phyloP scores from a whole-genome alignment of 2,329 filamentous ascomycete species.

The Shiraia bambusicola region DNA sequence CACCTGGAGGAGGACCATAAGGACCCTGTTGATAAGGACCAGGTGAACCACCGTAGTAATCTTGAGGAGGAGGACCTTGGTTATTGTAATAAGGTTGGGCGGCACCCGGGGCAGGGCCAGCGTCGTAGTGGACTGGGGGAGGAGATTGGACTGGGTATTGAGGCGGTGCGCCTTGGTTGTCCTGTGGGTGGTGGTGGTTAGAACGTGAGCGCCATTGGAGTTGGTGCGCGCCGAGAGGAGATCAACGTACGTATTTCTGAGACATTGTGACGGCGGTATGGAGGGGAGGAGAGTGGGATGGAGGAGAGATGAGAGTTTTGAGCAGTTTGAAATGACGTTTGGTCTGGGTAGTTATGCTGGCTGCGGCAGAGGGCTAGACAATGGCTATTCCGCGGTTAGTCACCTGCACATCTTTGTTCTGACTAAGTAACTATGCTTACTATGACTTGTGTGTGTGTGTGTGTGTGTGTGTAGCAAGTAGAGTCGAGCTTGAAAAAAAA shows the following conservation, averaged over 20 bases:
- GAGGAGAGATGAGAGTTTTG: conserved; percentile 6
- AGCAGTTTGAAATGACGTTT: conserved; percentile 6
- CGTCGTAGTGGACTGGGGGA: conserved; percentile 36
- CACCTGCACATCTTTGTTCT: neutral
- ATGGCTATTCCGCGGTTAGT: conserved; percentile 6
- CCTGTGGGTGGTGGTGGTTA: conserved; percentile 18
- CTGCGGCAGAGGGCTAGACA: conserved; percentile 24
- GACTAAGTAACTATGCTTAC: too few relatives aligned
- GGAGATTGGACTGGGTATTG: conserved; percentile 35
- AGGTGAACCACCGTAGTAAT: conserved; percentile 26
- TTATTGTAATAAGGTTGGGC: conserved; percentile 22
- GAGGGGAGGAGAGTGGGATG: conserved; percentile 5
- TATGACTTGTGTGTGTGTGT: too few relatives aligned
- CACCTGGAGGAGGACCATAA: conserved; percentile 26
- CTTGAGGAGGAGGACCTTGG: conserved; percentile 17
- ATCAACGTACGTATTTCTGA: conserved; percentile 29
- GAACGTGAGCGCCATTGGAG: neutral
- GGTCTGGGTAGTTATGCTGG: conserved; percentile 6
- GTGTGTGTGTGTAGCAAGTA: too few relatives aligned
- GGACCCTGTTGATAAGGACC: conserved; percentile 28
- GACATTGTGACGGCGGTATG: conserved; percentile 2
- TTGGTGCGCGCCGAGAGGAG: neutral
- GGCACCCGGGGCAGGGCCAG: conserved; percentile 20
- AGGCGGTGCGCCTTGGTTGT: conserved; percentile 33
- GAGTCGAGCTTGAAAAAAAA: too few relatives aligned